phyloP scores from a whole-genome alignment of 164 flowering plant genomes.

The Vitis riparia region DNA sequence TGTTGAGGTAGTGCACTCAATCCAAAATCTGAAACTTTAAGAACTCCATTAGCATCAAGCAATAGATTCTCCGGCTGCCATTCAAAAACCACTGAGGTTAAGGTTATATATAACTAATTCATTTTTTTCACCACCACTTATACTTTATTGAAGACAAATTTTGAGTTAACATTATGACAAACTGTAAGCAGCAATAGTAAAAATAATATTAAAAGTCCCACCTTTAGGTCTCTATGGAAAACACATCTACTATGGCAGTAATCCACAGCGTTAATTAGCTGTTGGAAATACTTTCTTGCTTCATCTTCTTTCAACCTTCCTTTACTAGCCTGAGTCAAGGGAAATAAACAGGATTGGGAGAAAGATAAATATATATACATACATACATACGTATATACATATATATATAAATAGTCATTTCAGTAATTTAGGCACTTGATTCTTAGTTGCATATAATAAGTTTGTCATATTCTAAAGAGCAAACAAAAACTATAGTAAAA shows the following conservation, averaged over 20 bases:
- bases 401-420: neutral
- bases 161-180: neutral
- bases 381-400: too few relatives aligned
- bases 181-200: neutral
- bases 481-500: neutral
- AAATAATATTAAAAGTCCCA: conserved; percentile 11
- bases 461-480: neutral
- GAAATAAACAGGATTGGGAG: neutral
- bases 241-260: conserved; percentile 98
- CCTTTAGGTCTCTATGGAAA: conserved; percentile 93
- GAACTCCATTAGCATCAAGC: conserved; percentile 82
- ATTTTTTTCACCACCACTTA: neutral
- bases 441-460: neutral
- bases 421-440: neutral
- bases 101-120: neutral
- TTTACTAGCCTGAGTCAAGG: conserved; percentile 49
- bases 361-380: neutral
- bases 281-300: conserved; percentile 91
- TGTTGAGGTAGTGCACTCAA: conserved; percentile 97
- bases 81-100: conserved; percentile 9
- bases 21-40: conserved; percentile 98
- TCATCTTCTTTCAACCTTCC: conserved; percentile 95
- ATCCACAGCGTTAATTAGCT: conserved; percentile 93
- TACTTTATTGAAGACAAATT: neutral
- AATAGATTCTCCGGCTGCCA: conserved; percentile 93